Evolutionary conservation across 164 flowering plant genomes (phyloP).

Genomic region (Macadamia tetraphylla): DNA sequence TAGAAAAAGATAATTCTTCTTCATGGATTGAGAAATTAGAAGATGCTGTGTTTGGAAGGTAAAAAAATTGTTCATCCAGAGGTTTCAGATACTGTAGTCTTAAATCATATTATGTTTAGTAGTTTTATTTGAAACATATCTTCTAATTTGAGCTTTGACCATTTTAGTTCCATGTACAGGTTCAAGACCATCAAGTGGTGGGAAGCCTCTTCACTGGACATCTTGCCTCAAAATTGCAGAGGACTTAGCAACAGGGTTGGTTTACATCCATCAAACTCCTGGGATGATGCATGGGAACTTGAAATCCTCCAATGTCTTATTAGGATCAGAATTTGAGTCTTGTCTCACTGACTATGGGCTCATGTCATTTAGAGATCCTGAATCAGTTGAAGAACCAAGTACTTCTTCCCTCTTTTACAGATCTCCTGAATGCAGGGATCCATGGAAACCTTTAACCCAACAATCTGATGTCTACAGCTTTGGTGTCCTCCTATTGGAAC

Average conservation of each 20-base stretch:
- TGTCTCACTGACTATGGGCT: constrained; percentile 93
- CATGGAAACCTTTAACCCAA: constrained; percentile 40
- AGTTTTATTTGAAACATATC: neutral
- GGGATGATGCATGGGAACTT: constrained; percentile 82
- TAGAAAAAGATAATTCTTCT: no score
- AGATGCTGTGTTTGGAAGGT: no score
- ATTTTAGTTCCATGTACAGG: constrained; percentile 34
- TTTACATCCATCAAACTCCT: constrained; percentile 76
- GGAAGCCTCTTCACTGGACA: constrained; percentile 98
- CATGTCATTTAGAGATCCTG: constrained; percentile 48
- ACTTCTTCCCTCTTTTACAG: constrained; percentile 74
- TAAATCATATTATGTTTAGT: no score
- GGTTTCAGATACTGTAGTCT: no score
- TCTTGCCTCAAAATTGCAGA: constrained; percentile 95
- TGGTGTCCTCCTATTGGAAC: constrained; percentile 82
- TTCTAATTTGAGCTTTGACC: neutral
- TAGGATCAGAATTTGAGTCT: constrained; percentile 91
- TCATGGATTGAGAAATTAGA: no score
- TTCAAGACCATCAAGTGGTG: constrained; percentile 70
- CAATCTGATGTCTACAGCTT: constrained; percentile 85
- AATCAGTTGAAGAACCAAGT: constrained; percentile 56
- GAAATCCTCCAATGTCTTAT: constrained; percentile 81
- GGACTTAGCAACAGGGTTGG: constrained; percentile 75
- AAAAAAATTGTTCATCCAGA: no score
- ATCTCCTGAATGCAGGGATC: constrained; percentile 78